Conservation (phyloP, 1,139 yeast genomes). For the Eremothecium gossypii region DNA sequence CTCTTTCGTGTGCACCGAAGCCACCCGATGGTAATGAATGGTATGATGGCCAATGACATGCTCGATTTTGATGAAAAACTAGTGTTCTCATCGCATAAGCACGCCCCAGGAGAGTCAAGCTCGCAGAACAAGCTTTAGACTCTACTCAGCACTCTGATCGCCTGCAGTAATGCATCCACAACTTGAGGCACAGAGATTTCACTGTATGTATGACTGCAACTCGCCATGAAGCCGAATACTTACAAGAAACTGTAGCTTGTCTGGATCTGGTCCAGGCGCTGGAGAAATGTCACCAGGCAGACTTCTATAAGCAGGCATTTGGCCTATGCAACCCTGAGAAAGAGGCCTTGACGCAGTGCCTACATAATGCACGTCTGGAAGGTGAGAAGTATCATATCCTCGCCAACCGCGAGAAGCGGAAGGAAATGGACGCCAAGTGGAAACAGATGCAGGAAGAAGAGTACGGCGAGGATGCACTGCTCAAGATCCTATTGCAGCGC, state of each 20-base stretch:
- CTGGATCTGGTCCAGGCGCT: constrained; percentile 76
- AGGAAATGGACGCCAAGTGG: constrained; percentile 46
- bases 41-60: too few relatives aligned
- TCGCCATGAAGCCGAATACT: not conserved
- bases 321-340: constrained; percentile 84
- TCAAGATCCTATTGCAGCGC: constrained; percentile 55
- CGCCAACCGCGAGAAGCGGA: constrained; percentile 48
- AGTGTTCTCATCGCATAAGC: too few relatives aligned
- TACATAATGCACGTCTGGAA: constrained; percentile 66
- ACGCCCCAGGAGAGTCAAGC: too few relatives aligned
- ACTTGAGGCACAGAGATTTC: constrained; percentile 34
- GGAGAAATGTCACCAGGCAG: constrained; percentile 77
- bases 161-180: constrained; percentile 33
- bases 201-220: constrained; percentile 24
- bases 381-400: constrained; percentile 57
- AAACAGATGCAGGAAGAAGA: constrained; percentile 63
- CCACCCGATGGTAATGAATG: too few relatives aligned
- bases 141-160: too few relatives aligned
- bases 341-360: constrained; percentile 67
- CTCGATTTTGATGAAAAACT: too few relatives aligned
- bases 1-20: too few relatives aligned
- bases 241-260: constrained; percentile 41
- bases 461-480: constrained; percentile 67
- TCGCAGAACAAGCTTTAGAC: too few relatives aligned
- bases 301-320: constrained; percentile 61